Percentiles rank a stretch among this genome's conserved stretches.
Conservation (phyloP, 1,284 basidiomycete genomes). For the Cutaneotrichosporon sp. region DNA sequence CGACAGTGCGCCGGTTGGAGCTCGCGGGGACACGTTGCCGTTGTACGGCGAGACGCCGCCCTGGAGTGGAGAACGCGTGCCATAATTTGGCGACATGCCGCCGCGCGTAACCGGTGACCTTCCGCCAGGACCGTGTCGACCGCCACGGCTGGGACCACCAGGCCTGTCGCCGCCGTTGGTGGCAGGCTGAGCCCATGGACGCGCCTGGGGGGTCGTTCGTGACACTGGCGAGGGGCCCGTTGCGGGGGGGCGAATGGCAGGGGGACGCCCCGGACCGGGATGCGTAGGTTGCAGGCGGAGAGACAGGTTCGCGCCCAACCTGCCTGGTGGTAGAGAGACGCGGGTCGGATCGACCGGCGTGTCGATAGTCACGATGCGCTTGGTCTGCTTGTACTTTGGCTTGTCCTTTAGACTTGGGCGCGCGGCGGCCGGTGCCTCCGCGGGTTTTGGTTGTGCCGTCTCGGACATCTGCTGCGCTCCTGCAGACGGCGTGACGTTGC, state of each 20-base stretch:
- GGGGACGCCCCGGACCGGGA: neutral
- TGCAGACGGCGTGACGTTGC: neutral
- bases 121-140: neutral
- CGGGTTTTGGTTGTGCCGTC: neutral
- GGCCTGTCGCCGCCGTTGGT: neutral
- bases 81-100: neutral
- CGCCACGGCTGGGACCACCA: neutral
- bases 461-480: neutral
- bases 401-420: too few relatives aligned
- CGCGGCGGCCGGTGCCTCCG: too few relatives aligned
- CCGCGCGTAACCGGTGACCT: neutral
- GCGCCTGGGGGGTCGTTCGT: too few relatives aligned
- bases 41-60: neutral
- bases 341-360: constrained; percentile 10
- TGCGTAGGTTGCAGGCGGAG: neutral
- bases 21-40: neutral
- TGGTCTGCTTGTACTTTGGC: constrained; percentile 25
- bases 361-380: constrained; percentile 16
- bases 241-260: neutral
- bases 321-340: neutral
- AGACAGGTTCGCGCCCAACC: neutral
- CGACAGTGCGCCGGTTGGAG: neutral
- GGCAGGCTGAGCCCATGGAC: too few relatives aligned
- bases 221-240: too few relatives aligned
- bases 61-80: neutral